Base-by-base conservation (phyloP, 1,284 basidiomycete genomes). In the Microbotryum violaceum region DNA sequence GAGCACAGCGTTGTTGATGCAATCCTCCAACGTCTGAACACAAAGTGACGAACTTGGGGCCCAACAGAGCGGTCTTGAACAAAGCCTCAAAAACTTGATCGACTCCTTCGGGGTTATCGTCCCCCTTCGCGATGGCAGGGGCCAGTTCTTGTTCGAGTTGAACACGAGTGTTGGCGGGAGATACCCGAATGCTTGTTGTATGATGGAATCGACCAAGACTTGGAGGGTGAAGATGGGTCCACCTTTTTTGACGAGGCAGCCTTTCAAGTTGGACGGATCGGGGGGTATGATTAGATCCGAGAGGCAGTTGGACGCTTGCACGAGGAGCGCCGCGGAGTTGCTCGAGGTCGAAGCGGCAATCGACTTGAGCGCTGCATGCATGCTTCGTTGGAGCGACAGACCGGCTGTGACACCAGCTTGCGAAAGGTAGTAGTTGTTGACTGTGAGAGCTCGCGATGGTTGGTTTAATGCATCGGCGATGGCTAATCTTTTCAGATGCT, bases 151-250 rank as follows among this genome's bases (percentile, higher is more conserved):
- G 8, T 45, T 65, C 54, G 51, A 60, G 47, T 16, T 56, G 49
- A 37, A 65, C 18, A 65, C 58, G 20, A 60, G 49, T 3, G 50
- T 60, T 3, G 64, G 64, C 6, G 64, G 64, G 21, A 65, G 55
- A 58, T 62, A 62, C 6, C 64, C 64, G 49, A 65, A 65, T 12
- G 33, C 52, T 54, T 65, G 64, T n/a, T 65, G 64, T 16, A 60
- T 37, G 48, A 61, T 54, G 20, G 61, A 54, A 51, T 62, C 56
- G 45, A 57, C 47, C 42, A 58, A 53, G 6, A 57, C 52, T 25
- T 62, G 52, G 4, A 51, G 48, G 12, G 57, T 61, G n/a, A 56
- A 42, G 21, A 58, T 49, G 37, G 60, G 64, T 18, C 64, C 57
- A 4, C 49, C 42, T 1, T 21, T 1, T 2, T 53, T 56, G 21